These are phyloP conservation scores for Herpetospermum pedunculosum DNA, from an alignment of 306 rosid genomes.

Conservation along the genomic window DNA sequence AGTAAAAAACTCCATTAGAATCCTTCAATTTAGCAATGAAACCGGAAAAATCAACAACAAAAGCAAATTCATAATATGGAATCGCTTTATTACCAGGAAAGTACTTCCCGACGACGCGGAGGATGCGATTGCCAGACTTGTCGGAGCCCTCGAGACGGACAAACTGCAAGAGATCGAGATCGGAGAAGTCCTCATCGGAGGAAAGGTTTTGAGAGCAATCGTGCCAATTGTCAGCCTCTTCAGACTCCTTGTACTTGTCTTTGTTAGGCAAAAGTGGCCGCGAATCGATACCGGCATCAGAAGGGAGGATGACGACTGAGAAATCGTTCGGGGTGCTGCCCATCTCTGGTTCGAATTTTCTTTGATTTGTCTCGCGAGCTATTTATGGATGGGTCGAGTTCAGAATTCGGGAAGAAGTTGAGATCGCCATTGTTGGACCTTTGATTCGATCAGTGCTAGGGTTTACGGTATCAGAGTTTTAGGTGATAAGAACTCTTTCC, in stretches of 20 bases:
- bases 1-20: background rate
- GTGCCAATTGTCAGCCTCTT: slow-evolving; percentile 60
- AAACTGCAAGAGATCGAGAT: slow-evolving; percentile 72
- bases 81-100: slow-evolving; percentile 51
- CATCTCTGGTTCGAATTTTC: slow-evolving; percentile 30
- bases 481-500: background rate
- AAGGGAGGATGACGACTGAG: slow-evolving; percentile 74
- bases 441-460: background rate
- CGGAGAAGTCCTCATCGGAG: slow-evolving; percentile 88
- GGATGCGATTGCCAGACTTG: slow-evolving; percentile 40
- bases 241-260: slow-evolving; percentile 6
- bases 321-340: slow-evolving; percentile 53
- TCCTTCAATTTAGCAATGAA: background rate
- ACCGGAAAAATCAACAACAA: too few relatives aligned
- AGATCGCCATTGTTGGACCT: background rate
- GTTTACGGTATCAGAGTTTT: background rate
- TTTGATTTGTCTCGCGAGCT: background rate
- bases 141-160: slow-evolving; percentile 57
- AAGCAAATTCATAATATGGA: background rate
- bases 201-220: slow-evolving; percentile 61
- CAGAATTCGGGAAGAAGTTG: background rate
- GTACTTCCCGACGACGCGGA: slow-evolving; percentile 74
- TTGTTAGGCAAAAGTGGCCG: slow-evolving; percentile 49
- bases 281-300: slow-evolving; percentile 60
- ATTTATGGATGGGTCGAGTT: background rate